These are phyloP conservation scores for Mortierella alpina DNA, from an alignment of 192 early-diverging fungal species.

Conservation along the genomic window DNA sequence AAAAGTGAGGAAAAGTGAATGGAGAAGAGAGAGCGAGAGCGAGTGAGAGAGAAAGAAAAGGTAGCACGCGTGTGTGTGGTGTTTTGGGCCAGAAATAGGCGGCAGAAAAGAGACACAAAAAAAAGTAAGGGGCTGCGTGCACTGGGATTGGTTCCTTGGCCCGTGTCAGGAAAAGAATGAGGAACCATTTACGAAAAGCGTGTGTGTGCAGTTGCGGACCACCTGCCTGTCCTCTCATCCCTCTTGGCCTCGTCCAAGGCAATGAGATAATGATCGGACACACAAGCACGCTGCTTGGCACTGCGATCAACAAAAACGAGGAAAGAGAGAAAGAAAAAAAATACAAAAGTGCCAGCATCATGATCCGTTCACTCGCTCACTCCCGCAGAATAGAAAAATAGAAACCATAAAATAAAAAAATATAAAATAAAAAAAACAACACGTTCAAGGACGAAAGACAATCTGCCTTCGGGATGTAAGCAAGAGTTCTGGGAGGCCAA, in stretches of 20 bases:
- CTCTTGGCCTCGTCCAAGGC: neutral
- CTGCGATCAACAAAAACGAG: neutral
- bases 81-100: neutral
- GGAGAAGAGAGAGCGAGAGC: conserved; percentile 3
- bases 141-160: neutral
- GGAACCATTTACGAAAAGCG: neutral
- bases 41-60: neutral
- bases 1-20: neutral
- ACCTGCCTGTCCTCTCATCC: too few relatives aligned
- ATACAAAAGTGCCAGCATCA: neutral
- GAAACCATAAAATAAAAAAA: too few relatives aligned
- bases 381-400: too few relatives aligned
- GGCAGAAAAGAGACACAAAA: neutral
- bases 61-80: neutral
- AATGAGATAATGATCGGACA: neutral
- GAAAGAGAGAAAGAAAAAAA: neutral
- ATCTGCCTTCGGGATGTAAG: too few relatives aligned
- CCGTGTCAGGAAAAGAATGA: neutral
- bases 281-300: neutral
- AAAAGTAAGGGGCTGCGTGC: neutral
- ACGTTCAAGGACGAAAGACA: too few relatives aligned
- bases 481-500: too few relatives aligned
- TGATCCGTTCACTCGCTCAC: neutral
- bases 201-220: neutral
- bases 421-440: too few relatives aligned